Base-by-base conservation (phyloP, 2,329 filamentous ascomycete species). In the Fusarium sacchari region DNA sequence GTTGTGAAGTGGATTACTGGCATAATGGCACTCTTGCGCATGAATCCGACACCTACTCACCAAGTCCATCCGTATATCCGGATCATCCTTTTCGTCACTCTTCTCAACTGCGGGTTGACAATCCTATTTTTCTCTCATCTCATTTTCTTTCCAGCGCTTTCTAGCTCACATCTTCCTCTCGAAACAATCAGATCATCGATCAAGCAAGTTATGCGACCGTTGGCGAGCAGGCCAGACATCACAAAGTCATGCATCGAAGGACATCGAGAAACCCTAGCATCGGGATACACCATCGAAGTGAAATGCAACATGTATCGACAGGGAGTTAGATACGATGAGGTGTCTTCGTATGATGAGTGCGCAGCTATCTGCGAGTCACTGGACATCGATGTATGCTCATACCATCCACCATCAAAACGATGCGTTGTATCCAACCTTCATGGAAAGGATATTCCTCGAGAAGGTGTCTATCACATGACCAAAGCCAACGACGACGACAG, bases 151-250 rank as follows among this genome's bases (percentile, higher is more conserved):
- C 44, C 26, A 5, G 11, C 3, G 2, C 4, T 37, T 7, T 1
- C 9, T 1, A 20, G 15, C 4, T 1, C 26, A 1, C 9, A 52
- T 30, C 1, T 32, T 2, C 4, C 37, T 0, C 30, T 55, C 3
- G 14, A 43, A 18, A 34, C 34, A 10, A 20, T 57, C 28, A 32
- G 7, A 28, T 12, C 36, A 13, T 56, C 36, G 7, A 20, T 22
- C 11, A 39, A 36, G 11, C 26, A 42, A 36, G 9, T 34, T 36
- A 26, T 66, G 15, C 43, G 24, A 10, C 37, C 49, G 7, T 37
- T 47, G 20, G 20, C 34, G 0, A 37, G 63, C 17, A 32, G 24
- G 2, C 34, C 28, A 0, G 34, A 47, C 0, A 37, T 44, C 5
- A 3, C 40, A 2, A 26, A 34, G 6, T 30, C 34, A 18, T 66